phyloP scores from a whole-genome alignment of 768 basidiomycete species.

The Amanita subjunquillea region DNA sequence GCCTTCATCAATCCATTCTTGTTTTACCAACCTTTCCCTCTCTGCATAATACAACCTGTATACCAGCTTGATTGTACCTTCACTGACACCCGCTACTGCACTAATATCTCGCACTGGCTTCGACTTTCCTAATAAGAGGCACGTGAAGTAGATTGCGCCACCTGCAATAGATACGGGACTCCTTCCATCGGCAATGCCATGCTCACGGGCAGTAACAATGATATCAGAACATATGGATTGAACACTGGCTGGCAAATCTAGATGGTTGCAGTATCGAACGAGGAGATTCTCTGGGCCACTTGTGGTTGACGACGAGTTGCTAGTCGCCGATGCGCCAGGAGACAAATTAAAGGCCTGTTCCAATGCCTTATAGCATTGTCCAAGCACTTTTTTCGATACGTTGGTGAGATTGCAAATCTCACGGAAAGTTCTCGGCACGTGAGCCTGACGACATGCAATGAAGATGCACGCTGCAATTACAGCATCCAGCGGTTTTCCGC shows the following conservation, averaged over 20 bases:
- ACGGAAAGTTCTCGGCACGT: constrained; percentile 92
- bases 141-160: constrained; percentile 91
- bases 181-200: constrained; percentile 87
- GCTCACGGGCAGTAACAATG: constrained; percentile 67
- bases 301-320: constrained; percentile 35
- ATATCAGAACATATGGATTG: constrained; percentile 80
- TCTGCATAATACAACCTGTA: constrained; percentile 71
- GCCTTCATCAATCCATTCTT: constrained; percentile 78
- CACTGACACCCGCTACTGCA: constrained; percentile 86
- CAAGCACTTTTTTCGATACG: constrained; percentile 90
- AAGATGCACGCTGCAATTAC: constrained; percentile 98
- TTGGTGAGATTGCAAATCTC: constrained; percentile 91
- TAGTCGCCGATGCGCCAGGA: constrained; percentile 59
- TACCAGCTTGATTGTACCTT: constrained; percentile 89
- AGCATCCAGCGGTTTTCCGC: constrained; percentile 85
- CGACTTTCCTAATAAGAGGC: constrained; percentile 62
- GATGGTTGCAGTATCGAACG: constrained; percentile 89
- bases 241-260: constrained; percentile 74
- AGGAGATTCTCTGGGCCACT: constrained; percentile 79
- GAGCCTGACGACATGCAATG: constrained; percentile 91
- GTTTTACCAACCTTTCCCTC: constrained; percentile 71
- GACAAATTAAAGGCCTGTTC: constrained; percentile 84
- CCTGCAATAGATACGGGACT: constrained; percentile 98
- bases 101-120: constrained; percentile 83
- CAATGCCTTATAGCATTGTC: constrained; percentile 86